These are phyloP conservation scores for Naganishia vishniacii DNA, from an alignment of 768 basidiomycete genomes.

Conservation along the genomic window DNA sequence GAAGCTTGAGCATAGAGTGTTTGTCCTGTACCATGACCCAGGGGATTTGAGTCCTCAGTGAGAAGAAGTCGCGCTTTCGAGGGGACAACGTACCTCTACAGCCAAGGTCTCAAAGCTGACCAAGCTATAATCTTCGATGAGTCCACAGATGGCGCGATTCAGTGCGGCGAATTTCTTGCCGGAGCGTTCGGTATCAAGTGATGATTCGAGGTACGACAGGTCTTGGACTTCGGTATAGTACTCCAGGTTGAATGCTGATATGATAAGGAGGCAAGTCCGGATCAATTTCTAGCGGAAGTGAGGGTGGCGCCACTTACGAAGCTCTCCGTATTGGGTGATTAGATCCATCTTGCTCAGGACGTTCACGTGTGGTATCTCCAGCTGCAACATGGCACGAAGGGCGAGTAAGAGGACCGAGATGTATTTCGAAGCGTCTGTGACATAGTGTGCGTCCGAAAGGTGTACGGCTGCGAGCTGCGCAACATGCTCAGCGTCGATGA, in stretches of 20 bases:
- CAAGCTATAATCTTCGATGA: conserved; percentile 88
- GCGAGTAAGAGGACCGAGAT: conserved; percentile 85
- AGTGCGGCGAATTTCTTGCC: conserved; percentile 64
- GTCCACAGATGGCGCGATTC: conserved; percentile 81
- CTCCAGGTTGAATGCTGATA: conserved; percentile 88
- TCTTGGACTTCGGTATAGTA: conserved; percentile 99
- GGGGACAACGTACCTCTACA: conserved; percentile 65
- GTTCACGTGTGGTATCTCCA: conserved; percentile 96
- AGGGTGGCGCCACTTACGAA: conserved; percentile 63
- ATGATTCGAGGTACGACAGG: conserved; percentile 74
- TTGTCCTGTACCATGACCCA: conserved; percentile 68
- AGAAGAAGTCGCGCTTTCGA: not conserved
- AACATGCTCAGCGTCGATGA: not conserved
- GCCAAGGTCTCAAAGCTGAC: conserved; percentile 96
- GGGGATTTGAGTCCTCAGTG: not conserved
- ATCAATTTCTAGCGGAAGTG: too few species aligned
- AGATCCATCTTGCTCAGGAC: conserved; percentile 94
- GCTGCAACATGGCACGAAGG: conserved; percentile 92
- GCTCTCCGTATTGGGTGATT: conserved; percentile 79
- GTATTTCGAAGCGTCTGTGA: conserved; percentile 93
- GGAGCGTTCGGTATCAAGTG: conserved; percentile 55
- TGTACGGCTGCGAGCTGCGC: conserved; percentile 85
- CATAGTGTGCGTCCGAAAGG: conserved; percentile 92
- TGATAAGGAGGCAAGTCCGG: too few species aligned
- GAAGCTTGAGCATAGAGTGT: conserved; percentile 83